phyloP scores from a whole-genome alignment of 2,329 filamentous ascomycete genomes.

The Scleromitrula shiraiana region DNA sequence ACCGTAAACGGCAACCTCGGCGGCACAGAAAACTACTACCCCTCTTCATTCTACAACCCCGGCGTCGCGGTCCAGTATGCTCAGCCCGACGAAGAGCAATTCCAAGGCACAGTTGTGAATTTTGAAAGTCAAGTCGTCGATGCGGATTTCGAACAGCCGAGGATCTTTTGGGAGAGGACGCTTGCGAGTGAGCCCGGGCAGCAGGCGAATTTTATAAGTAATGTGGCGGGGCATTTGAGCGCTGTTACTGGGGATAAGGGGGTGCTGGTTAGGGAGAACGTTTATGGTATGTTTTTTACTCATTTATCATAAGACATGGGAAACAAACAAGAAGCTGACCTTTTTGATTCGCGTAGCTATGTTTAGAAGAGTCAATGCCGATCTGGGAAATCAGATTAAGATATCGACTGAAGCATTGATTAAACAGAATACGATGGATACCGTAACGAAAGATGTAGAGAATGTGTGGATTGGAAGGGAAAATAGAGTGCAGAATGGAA shows the following conservation, averaged over 20 bases:
- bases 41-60: background rate
- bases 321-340: too few relatives aligned
- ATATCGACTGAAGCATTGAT: background rate
- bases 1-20: conserved; percentile 36
- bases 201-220: conserved; percentile 18
- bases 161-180: conserved; percentile 28
- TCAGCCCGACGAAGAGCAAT: background rate
- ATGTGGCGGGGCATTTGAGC: conserved; percentile 37
- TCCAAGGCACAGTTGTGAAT: background rate
- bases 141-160: conserved; percentile 33
- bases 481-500: background rate
- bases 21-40: conserved; percentile 34
- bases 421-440: background rate
- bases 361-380: background rate
- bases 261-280: conserved; percentile 27
- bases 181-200: conserved; percentile 2
- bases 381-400: background rate
- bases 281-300: conserved; percentile 40
- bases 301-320: too few relatives aligned
- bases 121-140: conserved; percentile 25
- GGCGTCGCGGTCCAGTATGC: background rate
- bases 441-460: background rate
- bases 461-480: background rate
- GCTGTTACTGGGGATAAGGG: conserved; percentile 37
- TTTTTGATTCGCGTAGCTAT: background rate